These are phyloP conservation scores for Kurtzmaniella cleridarum DNA, from an alignment of 805 yeast species.

Conservation along the genomic window DNA sequence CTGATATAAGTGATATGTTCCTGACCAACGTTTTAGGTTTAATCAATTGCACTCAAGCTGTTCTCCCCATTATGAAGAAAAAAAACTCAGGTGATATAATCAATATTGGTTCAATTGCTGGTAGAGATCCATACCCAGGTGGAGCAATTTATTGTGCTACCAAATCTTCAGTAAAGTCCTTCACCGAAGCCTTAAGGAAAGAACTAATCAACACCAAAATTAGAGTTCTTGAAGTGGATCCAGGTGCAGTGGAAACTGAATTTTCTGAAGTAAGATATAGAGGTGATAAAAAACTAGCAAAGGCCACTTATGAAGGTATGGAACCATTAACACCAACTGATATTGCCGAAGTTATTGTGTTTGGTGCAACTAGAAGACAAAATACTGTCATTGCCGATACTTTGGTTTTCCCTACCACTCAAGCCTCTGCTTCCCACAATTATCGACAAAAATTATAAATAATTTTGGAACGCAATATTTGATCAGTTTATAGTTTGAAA, in stretches of 20 bases:
- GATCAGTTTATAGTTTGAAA: too few relatives aligned
- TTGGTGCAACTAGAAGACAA: conserved; percentile 26
- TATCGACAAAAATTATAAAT: conserved; percentile 8
- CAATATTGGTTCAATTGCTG: conserved; percentile 35
- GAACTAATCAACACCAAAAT: conserved; percentile 31
- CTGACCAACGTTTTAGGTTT: conserved; percentile 34
- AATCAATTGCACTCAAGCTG: conserved; percentile 31
- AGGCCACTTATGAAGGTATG: conserved; percentile 29
- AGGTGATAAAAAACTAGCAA: conserved; percentile 28
- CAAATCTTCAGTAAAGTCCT: conserved; percentile 32
- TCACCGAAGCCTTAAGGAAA: conserved; percentile 29
- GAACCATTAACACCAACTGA: conserved; percentile 31
- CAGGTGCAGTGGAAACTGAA: conserved; percentile 38
- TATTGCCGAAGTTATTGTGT: conserved; percentile 35
- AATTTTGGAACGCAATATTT: background rate
- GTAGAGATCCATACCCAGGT: conserved; percentile 33
- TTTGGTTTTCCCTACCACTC: conserved; percentile 33
- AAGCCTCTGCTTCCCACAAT: conserved; percentile 26
- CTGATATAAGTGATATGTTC: conserved; percentile 31
- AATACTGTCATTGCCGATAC: conserved; percentile 36
- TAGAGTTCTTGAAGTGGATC: conserved; percentile 35
- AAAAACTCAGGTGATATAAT: conserved; percentile 33
- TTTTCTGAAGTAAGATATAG: conserved; percentile 30
- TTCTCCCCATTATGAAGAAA: conserved; percentile 31
- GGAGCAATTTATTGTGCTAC: conserved; percentile 36